phyloP scores from a whole-genome alignment of 1,284 basidiomycete genomes.

The Papiliotrema laurentii region DNA sequence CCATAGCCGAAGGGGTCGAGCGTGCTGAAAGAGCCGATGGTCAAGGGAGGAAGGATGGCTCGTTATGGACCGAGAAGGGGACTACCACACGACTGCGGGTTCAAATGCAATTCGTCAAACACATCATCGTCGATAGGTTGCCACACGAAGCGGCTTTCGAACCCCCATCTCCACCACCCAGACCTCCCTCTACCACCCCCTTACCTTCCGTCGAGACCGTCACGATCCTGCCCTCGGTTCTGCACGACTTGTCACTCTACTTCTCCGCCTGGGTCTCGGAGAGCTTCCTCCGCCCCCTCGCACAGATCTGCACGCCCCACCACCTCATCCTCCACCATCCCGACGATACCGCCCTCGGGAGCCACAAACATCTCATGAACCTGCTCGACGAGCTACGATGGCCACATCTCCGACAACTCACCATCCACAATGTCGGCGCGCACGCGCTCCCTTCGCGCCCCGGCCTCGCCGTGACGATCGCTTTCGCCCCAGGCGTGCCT shows the following conservation, averaged over 20 bases:
- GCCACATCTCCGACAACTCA: constrained; percentile 1
- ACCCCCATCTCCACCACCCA: neutral
- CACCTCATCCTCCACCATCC: constrained; percentile 2
- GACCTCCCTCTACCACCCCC: neutral
- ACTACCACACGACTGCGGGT: neutral
- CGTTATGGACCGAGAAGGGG: neutral
- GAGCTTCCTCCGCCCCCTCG: constrained; percentile 1
- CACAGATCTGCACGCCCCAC: neutral
- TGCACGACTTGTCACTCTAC: constrained; percentile 1
- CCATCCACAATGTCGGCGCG: neutral
- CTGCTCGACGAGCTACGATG: constrained; percentile 2
- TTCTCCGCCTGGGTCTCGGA: constrained; percentile 1
- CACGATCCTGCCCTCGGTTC: neutral
- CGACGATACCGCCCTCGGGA: neutral
- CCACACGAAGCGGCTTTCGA: neutral
- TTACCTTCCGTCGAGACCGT: neutral
- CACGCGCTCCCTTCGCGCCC: constrained; percentile 2
- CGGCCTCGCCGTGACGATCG: neutral
- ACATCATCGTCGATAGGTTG: neutral
- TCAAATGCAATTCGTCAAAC: neutral
- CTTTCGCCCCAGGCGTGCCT: neutral
- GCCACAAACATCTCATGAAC: neutral
- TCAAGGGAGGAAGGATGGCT: neutral
- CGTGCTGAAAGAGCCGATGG: too few relatives aligned
- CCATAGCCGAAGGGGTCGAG: neutral